These are phyloP conservation scores for Hypoxylon cercidicola DNA, from an alignment of 495 filamentous ascomycete species.

Conservation along the genomic window DNA sequence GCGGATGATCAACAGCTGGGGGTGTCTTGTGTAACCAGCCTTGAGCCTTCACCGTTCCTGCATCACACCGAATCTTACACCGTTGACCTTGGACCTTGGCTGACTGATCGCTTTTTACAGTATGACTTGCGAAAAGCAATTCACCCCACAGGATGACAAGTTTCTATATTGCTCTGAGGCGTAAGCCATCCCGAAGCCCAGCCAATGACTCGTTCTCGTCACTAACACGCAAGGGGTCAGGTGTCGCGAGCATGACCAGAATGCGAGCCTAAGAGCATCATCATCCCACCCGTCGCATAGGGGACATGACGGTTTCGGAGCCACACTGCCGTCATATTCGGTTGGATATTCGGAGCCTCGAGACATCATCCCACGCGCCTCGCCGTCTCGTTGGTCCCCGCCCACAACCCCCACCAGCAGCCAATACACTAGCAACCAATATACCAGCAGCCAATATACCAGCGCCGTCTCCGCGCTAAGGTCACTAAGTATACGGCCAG, in stretches of 20 bases:
- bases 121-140: conserved; percentile 65
- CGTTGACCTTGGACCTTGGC: conserved; percentile 4
- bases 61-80: conserved; percentile 42
- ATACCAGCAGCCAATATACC: conserved; percentile 45
- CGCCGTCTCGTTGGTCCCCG: conserved; percentile 59
- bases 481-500: conserved; percentile 56
- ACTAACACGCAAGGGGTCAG: conserved; percentile 42
- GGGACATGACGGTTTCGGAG: conserved; percentile 39
- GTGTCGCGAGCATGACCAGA: conserved; percentile 59
- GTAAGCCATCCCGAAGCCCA: conserved; percentile 48
- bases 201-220: conserved; percentile 35
- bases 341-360: conserved; percentile 53
- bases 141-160: conserved; percentile 55
- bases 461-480: conserved; percentile 58
- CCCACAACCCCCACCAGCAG: conserved; percentile 53
- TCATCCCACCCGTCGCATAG: conserved; percentile 41
- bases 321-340: conserved; percentile 49
- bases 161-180: conserved; percentile 61
- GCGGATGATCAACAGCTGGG: conserved; percentile 53
- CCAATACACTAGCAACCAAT: conserved; percentile 46
- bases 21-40: conserved; percentile 44
- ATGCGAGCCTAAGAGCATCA: conserved; percentile 36
- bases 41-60: conserved; percentile 51
- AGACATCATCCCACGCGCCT: conserved; percentile 63
- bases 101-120: conserved; percentile 45